Percentiles rank a stretch among this genome's conserved stretches.
phyloP scores from a whole-genome alignment of 2,329 filamentous ascomycete genomes.

The Hymenoscyphus salicellus region DNA sequence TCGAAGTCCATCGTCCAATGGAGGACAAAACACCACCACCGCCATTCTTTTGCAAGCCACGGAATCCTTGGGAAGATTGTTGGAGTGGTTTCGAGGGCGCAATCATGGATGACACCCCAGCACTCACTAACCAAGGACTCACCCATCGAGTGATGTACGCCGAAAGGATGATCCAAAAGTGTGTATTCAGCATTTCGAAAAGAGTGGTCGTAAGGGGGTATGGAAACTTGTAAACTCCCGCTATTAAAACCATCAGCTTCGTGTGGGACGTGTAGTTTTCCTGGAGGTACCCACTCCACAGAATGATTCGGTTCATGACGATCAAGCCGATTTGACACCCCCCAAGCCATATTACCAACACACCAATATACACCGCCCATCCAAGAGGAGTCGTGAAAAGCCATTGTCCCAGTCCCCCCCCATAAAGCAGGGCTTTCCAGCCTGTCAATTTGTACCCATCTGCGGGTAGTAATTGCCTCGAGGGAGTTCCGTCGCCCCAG shows the following conservation, averaged over 20 bases:
- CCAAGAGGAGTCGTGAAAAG: constrained; percentile 46
- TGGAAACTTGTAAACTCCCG: constrained; percentile 49
- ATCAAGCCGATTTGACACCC: constrained; percentile 46
- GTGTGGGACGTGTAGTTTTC: constrained; percentile 33
- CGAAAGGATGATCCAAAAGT: constrained; percentile 45
- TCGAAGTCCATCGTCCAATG: constrained; percentile 31
- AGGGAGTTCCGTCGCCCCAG: constrained; percentile 38
- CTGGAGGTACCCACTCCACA: constrained; percentile 41
- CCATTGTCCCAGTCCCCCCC: constrained; percentile 47
- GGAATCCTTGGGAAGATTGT: constrained; percentile 31
- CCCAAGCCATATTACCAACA: constrained; percentile 48
- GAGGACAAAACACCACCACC: constrained; percentile 33
- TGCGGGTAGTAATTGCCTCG: constrained; percentile 34
- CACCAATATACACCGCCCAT: constrained; percentile 47
- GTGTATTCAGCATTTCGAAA: constrained; percentile 49
- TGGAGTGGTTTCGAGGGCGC: constrained; percentile 44
- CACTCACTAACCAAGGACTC: constrained; percentile 38
- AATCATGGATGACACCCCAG: constrained; percentile 42
- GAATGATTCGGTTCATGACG: constrained; percentile 50
- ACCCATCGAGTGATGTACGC: constrained; percentile 48
- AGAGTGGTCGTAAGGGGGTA: constrained; percentile 51
- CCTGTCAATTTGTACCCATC: constrained; percentile 28
- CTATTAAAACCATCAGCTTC: constrained; percentile 35
- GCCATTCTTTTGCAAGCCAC: constrained; percentile 31
- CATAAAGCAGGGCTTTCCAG: constrained; percentile 38